Percentiles rank a stretch among this genome's conserved stretches.
Evolutionary conservation across 495 filamentous ascomycete genomes (phyloP).

Genomic region (Hyaloscypha variabilis): DNA sequence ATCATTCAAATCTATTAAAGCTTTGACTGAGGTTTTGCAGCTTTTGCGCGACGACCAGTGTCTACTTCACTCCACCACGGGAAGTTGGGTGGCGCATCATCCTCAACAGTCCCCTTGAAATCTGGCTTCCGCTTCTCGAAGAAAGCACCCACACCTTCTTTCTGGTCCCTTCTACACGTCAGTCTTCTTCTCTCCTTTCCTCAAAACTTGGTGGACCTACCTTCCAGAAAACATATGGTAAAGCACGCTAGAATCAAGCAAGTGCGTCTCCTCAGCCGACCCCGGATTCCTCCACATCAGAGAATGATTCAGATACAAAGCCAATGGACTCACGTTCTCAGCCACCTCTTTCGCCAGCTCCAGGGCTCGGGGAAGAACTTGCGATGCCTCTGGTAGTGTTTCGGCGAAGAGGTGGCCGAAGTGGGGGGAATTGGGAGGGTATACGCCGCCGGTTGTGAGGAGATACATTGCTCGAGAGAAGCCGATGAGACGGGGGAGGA

Average conservation of each 20-base stretch:
- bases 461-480: constrained; percentile 57
- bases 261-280: constrained; percentile 55
- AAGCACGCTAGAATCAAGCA: constrained; percentile 58
- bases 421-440: constrained; percentile 8
- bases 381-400: constrained; percentile 1
- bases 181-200: neutral
- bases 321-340: constrained; percentile 54
- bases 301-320: constrained; percentile 55
- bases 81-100: constrained; percentile 41
- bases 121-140: constrained; percentile 48
- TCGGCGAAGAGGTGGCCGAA: constrained; percentile 17
- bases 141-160: constrained; percentile 47
- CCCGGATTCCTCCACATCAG: constrained; percentile 55
- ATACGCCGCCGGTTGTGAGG: constrained; percentile 24
- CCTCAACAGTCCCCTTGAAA: constrained; percentile 50
- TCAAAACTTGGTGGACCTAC: constrained; percentile 1
- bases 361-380: constrained; percentile 18
- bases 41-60: constrained; percentile 2
- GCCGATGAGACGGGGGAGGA: constrained; percentile 62
- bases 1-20: neutral
- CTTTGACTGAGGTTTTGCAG: neutral
- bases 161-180: constrained; percentile 37
- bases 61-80: constrained; percentile 45
- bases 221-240: constrained; percentile 51
- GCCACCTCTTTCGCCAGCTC: constrained; percentile 30